Evolutionary conservation across 805 yeast species (phyloP), one percentile per base, ranked within the genome.

Genomic region (Saturnispora besseyi): DNA sequence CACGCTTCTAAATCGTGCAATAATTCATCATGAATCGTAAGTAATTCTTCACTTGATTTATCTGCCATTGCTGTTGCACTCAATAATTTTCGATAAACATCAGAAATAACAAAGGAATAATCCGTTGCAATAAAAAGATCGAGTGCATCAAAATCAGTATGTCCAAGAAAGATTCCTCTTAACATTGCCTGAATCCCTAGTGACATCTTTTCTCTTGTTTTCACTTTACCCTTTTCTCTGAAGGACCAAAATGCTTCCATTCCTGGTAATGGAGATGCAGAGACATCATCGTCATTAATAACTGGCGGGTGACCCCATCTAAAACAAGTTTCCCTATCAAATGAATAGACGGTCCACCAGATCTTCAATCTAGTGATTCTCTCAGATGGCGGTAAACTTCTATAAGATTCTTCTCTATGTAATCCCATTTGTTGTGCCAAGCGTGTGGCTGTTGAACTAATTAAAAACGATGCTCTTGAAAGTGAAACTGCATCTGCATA

Each of bases 381-480:
- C 41, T 78, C 81, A 4, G 58, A 62, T 0, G 58, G 55, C 0
- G 67, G 36, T 15, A 77, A 52, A 1, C 71, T 68, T 3, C 61
- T 55, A 46, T 71, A 69, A 2, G 73, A 57, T 43, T 78, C 83
- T 4, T 62, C 62, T 47, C 79, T 64, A 54, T 82, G 78, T 6
- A 84, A 64, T 0, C 86, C 86, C 58, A 79, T 56, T 37, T 77
- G 81, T 44, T 73, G 76, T 0, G 83, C 83, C 53, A 71, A 73
- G 53, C 82, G 66, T 5, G 77, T 69, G 5, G 79, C 77, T 1
- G 74, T 68, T 1, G 77, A 60, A 4, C 71, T 59, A 15, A 78
- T 55, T 45, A 70, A 63, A 48, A 66, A 70, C 5, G 73, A 68
- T 10, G 73, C 63, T 37, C 76, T 77, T 1, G 73, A 62, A 2